Evolutionary conservation across 192 early-diverging fungal species (phyloP).

Genomic region (Phlyctochytrium bullatum): DNA sequence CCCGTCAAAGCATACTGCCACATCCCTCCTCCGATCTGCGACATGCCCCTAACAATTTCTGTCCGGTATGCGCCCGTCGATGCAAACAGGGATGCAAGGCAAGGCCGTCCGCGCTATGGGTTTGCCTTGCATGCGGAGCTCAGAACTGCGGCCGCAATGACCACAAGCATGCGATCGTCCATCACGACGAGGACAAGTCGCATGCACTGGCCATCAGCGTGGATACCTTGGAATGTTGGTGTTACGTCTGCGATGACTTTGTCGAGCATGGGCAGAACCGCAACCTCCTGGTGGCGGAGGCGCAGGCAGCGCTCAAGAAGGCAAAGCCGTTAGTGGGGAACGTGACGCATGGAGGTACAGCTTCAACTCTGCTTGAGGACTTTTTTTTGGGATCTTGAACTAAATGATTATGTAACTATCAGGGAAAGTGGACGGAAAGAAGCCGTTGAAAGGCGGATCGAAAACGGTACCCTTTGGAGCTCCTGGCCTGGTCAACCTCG

Average conservation of each 20-base stretch:
- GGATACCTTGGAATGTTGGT: conserved; percentile 31
- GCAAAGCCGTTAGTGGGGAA: background rate
- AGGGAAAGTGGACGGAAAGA: background rate
- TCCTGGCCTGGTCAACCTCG: conserved; percentile 67
- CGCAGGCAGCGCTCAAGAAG: background rate
- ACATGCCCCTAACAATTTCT: too few relatives aligned
- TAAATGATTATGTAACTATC: too few relatives aligned
- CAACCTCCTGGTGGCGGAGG: conserved; percentile 27
- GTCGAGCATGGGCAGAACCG: conserved; percentile 8
- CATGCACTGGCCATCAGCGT: conserved; percentile 31
- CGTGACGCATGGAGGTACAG: background rate
- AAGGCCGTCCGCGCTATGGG: conserved; percentile 26
- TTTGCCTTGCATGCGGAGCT: conserved; percentile 37
- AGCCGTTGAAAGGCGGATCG: background rate
- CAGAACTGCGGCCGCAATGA: conserved; percentile 36
- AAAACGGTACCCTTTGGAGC: conserved; percentile 10
- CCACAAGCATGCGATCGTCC: conserved; percentile 30
- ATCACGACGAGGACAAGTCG: conserved; percentile 14
- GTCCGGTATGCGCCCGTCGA: too few relatives aligned
- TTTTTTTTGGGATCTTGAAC: background rate
- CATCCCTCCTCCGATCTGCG: too few relatives aligned
- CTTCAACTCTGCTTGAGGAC: background rate
- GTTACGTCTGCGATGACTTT: conserved; percentile 41
- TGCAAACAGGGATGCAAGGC: too few relatives aligned
- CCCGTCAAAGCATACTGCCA: too few relatives aligned